Percentiles rank a stretch among this genome's conserved stretches.
phyloP scores from a whole-genome alignment of 768 basidiomycete species.

The Russula abietina region DNA sequence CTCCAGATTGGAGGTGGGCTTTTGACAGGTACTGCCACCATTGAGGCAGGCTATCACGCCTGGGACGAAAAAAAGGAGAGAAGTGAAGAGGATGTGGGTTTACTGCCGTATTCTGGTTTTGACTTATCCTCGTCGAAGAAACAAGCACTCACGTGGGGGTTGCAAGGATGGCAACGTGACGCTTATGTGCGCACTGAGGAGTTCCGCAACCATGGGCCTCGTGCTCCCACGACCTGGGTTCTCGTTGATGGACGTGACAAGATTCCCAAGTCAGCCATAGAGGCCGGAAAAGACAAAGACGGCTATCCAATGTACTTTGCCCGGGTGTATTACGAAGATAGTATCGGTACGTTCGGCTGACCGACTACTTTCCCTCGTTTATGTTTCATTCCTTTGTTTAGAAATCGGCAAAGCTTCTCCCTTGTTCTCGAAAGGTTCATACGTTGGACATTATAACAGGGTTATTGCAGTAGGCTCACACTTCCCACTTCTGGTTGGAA shows the following conservation, averaged over 20 bases:
- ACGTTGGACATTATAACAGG: conserved; percentile 54
- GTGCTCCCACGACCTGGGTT: conserved; percentile 55
- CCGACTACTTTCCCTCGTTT: conserved; percentile 5
- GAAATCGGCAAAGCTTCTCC: conserved; percentile 63
- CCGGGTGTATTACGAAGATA: conserved; percentile 52
- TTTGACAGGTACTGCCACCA: conserved; percentile 44
- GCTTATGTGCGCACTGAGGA: conserved; percentile 49
- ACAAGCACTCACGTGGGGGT: conserved; percentile 46
- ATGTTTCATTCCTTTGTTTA: conserved; percentile 28
- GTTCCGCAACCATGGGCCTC: conserved; percentile 41
- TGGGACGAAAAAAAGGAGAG: conserved; percentile 54
- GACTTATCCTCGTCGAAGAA: conserved; percentile 33
- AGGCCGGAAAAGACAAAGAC: conserved; percentile 46
- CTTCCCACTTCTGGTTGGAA: background rate
- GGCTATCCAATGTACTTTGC: conserved; percentile 50
- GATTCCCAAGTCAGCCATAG: conserved; percentile 54
- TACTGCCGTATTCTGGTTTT: background rate
- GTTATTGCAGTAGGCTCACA: conserved; percentile 47
- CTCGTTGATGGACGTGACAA: conserved; percentile 46
- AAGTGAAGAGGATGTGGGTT: conserved; percentile 47
- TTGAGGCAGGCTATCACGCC: conserved; percentile 47
- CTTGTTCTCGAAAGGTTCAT: conserved; percentile 53
- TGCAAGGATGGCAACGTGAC: conserved; percentile 49
- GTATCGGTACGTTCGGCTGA: conserved; percentile 40
- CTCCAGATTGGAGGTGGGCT: conserved; percentile 60